Base-by-base conservation (phyloP, 805 yeast species). In the Ogataea polymorpha region DNA sequence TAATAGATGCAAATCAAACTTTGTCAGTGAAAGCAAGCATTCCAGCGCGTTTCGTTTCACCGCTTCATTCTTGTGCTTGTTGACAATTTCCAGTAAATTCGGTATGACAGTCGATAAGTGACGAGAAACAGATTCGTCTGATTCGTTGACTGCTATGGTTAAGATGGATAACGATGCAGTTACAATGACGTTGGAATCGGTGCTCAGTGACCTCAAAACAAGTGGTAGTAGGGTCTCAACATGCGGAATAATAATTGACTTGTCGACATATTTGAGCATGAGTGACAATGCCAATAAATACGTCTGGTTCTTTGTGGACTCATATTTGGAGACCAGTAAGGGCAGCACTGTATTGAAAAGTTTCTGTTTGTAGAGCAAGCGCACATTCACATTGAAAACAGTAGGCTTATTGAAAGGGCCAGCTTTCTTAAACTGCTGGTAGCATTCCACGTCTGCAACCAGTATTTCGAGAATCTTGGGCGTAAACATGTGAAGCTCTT, bases 281-380 rank as follows among this genome's bases (percentile, higher is more conserved):
- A 78, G 63, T 2, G 96, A 78, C 35, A 91, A 66, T 0, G 93
- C 78, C 8, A 79, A 70, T 46, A 90, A 63, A 49, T 78, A 79
- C 35, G 76, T 72, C 46, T 74, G 74, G 13, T 49, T 46, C 9
- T 53, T 48, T 6, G 51, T 36, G 4, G 49, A 41, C 20, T 53
- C 50, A 57, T 74, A 80, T 3, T 71, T 72, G 0, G 62, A 56
- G 6, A 83, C 75, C 23, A 88, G 58, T 23, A 58, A 61, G 0
- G 85, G 84, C 5, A 87, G 69, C 1, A 79, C 65, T 7, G 70
- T 63, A 44, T 78, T 77, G 57, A 88, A 87, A 18, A 86, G 71
- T 48, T 80, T 80, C 56, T 93, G 99, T 57, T 88, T 88, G 70
- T 84, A 87, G 17, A 93, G 68, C 32, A 75, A 61, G 44, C 85